phyloP scores from a whole-genome alignment of 1,139 yeast species.

The Debaryomyces subglobosus region DNA sequence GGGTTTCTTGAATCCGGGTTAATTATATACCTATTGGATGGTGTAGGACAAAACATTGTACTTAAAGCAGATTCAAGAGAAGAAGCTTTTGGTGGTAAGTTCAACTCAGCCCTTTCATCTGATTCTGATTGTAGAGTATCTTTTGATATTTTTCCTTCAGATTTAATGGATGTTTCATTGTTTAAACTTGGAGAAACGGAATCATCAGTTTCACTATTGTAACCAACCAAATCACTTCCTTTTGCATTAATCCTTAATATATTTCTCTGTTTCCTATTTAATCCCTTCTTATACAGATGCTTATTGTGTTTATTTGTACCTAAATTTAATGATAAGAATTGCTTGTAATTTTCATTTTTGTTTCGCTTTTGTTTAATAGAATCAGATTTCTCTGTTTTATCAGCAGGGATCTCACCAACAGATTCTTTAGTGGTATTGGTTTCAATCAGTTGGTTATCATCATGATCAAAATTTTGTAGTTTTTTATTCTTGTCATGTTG shows the following conservation, averaged over 20 bases:
- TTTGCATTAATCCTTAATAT: constrained; percentile 11
- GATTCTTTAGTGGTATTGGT: constrained; percentile 13
- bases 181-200: not conserved
- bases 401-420: constrained; percentile 12
- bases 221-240: constrained; percentile 9
- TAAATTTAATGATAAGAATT: constrained; percentile 25
- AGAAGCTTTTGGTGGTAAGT: constrained; percentile 49
- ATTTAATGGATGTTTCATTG: not conserved
- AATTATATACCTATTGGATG: constrained; percentile 34
- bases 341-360: constrained; percentile 19
- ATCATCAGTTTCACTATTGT: not conserved
- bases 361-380: constrained; percentile 12
- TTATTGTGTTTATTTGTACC: constrained; percentile 7
- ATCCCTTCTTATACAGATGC: not conserved
- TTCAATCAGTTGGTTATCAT: constrained; percentile 14
- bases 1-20: constrained; percentile 50
- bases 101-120: constrained; percentile 13
- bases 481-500: constrained; percentile 19
- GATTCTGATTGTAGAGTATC: not conserved
- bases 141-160: not conserved
- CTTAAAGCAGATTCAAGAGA: constrained; percentile 48
- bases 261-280: constrained; percentile 1
- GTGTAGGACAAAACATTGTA: constrained; percentile 48
- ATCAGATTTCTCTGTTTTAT: constrained; percentile 7
- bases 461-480: not conserved